Base-by-base conservation (phyloP, 2,329 filamentous ascomycete species). In the Pleurostoma richardsiae region DNA sequence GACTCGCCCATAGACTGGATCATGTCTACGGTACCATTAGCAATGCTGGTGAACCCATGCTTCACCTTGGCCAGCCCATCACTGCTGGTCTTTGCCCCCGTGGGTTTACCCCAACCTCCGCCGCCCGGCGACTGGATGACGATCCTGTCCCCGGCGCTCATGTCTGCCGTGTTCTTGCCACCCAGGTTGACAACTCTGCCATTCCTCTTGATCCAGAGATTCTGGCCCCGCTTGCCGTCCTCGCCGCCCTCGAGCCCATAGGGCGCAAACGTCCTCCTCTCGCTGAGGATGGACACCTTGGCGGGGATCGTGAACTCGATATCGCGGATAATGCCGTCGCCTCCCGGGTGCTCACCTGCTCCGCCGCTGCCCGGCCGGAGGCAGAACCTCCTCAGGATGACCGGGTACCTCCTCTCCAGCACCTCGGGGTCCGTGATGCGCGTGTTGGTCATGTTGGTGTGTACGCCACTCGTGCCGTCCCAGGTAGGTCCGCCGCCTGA, bases 121-220 rank as follows among this genome's bases (percentile, higher is more conserved):
- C 63, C 63, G 1, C 63, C 62, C 2, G 64, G 64, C 1, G 63
- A 64, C n/a, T 66, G 63, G 4, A 66, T 55, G 40, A 65, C 61
- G 11, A 66, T 55, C 10, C 58, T 57, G 49, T 68, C 66, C 0
- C 66, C 65, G 52, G 10, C 50, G 19, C 6, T 66, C 43, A 29
- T 55, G 47, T 4, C 62, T 49, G 40, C 61, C 50, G 6, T 59
- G 5, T 38, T 58, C 47, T 67, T 60, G 1, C 58, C 52, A 3
- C 63, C 64, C 5, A 67, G 52, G 30, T 55, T 63, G 8, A 67
- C 57, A 43, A 48, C 50, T 28, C 60, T 58, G 11, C 8, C 43
- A 50, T 2, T 57, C 52, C n/a, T 52, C 50, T 7, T 53, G 52
- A 62, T 59, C 4, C 54, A 60, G 11, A 53, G 41, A 19, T 49